phyloP scores from a whole-genome alignment of 495 filamentous ascomycete genomes.

The Ramalina intermedia region DNA sequence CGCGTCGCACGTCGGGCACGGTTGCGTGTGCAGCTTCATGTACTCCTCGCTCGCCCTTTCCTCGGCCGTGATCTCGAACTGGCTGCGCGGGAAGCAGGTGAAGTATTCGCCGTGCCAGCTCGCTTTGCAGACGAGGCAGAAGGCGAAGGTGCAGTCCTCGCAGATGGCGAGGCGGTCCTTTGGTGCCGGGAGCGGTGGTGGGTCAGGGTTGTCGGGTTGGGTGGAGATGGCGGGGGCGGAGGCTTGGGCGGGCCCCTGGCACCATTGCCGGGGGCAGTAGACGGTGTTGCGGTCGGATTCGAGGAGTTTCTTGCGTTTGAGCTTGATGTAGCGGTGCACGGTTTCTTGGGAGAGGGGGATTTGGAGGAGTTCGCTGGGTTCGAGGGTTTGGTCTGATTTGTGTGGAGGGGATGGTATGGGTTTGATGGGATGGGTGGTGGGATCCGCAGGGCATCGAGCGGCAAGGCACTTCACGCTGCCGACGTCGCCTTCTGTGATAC shows the following conservation, averaged over 20 bases:
- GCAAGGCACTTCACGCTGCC: conserved; percentile 60
- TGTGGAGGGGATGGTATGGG: conserved; percentile 14
- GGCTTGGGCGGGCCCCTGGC: conserved; percentile 72
- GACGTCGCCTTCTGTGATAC: conserved; percentile 76
- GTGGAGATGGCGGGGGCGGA: conserved; percentile 46
- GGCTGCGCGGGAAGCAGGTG: conserved; percentile 43
- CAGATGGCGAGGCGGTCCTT: conserved; percentile 65
- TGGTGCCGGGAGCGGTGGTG: conserved; percentile 29
- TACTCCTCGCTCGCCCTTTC: conserved; percentile 77
- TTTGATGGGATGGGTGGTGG: conserved; percentile 13
- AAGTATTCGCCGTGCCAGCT: conserved; percentile 82
- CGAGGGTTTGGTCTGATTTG: conserved; percentile 49
- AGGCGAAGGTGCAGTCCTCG: conserved; percentile 81
- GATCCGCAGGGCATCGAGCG: conserved; percentile 45
- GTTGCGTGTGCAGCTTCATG: conserved; percentile 61
- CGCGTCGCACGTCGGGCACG: conserved; percentile 80
- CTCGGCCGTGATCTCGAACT: conserved; percentile 58
- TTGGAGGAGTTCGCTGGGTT: conserved; percentile 74
- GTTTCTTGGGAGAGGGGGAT: conserved; percentile 61
- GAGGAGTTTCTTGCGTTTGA: conserved; percentile 83
- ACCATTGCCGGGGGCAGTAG: conserved; percentile 92
- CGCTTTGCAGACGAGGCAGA: conserved; percentile 59
- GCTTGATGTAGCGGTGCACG: conserved; percentile 70
- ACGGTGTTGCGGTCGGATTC: conserved; percentile 83
- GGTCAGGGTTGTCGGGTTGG: conserved; percentile 18